Evolutionary conservation across 2,329 filamentous ascomycete species (phyloP), one percentile per base, ranked within the genome.

Genomic region (Biscogniauxia marginata): DNA sequence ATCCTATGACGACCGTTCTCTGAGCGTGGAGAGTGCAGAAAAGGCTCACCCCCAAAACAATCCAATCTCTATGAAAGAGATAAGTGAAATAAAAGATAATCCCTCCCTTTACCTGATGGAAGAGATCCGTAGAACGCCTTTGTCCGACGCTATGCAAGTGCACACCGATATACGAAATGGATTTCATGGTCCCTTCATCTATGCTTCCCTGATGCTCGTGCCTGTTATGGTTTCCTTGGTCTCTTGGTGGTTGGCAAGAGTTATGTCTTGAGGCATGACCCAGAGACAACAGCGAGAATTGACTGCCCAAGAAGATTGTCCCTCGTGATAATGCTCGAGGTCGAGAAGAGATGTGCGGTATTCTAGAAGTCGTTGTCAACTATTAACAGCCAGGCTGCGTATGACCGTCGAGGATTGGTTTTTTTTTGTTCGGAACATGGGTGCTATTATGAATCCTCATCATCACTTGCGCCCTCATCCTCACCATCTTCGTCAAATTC

Each of bases 401-500:
- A n/a, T n/a, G n/a, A n/a, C n/a, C n/a, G n/a, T n/a, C n/a, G n/a
- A n/a, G n/a, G n/a, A n/a, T n/a, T n/a, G n/a, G 30, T 39, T 8
- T 39, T 5, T 3, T 39, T n/a, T n/a, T 16, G 30, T 16, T 39
- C n/a, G 5, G 39, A 16, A 18, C 19, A 7, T 6, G 11, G 68
- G 72, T 51, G 70, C 18, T 70, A 70, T 56, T 69, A 72, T 25
- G 74, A 70, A 16, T 76, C 74, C 44, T 81, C 79, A 19, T 79
- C 77, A 47, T 84, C 82, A 16, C 83, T 82, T 8, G 81, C 79
- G 16, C 81, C 81, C 6, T 83, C 84, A 20, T 86, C 78, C 11
- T 83, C 82, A 7, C 71, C 74, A 44, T 83, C 83, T 7, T 80
- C 79, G 21, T 81, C 79, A 44, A 81, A 83, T 47, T 88, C 85